A percentile compares a stretch with the other conserved stretches of the same genome.
Evolutionary conservation across 2,329 filamentous ascomycete genomes (phyloP).

Genomic region (Beauveria sp.): DNA sequence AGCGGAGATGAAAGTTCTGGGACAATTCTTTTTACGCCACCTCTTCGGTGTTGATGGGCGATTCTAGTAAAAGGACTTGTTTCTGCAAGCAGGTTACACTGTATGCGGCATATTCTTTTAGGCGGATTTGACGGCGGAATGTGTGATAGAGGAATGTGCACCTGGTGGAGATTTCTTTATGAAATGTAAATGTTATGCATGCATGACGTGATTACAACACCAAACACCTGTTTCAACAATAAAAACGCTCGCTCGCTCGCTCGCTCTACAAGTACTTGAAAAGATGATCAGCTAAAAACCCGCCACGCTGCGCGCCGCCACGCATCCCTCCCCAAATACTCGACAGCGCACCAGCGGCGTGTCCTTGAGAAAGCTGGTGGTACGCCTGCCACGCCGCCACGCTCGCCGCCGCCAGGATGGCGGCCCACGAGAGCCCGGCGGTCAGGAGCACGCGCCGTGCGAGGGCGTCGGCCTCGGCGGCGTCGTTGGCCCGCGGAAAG

Average conservation of each 20-base stretch:
- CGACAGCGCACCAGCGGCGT: not conserved
- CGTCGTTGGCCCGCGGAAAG: conserved; percentile 21
- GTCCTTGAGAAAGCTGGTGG: not conserved
- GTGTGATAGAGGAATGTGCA: not conserved
- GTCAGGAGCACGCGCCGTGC: not conserved
- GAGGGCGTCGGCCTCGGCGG: conserved; percentile 12
- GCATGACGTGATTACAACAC: not conserved
- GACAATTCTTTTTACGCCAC: too few relatives aligned
- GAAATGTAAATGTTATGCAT: too few relatives aligned
- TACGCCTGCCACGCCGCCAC: not conserved
- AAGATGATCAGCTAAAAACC: too few relatives aligned
- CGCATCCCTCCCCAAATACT: too few relatives aligned
- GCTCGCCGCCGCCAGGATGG: not conserved
- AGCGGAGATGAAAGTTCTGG: too few relatives aligned
- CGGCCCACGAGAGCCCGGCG: not conserved
- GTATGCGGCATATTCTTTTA: not conserved
- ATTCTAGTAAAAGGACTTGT: too few relatives aligned
- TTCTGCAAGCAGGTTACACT: too few relatives aligned
- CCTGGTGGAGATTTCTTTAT: not conserved
- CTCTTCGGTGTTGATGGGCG: too few relatives aligned
- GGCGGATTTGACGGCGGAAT: not conserved
- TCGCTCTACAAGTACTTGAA: too few relatives aligned
- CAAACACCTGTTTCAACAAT: not conserved
- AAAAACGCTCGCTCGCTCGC: too few relatives aligned
- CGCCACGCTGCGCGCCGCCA: too few relatives aligned